Conservation (phyloP, 306 rosid genomes). For the Gynostemma pentaphyllum region DNA sequence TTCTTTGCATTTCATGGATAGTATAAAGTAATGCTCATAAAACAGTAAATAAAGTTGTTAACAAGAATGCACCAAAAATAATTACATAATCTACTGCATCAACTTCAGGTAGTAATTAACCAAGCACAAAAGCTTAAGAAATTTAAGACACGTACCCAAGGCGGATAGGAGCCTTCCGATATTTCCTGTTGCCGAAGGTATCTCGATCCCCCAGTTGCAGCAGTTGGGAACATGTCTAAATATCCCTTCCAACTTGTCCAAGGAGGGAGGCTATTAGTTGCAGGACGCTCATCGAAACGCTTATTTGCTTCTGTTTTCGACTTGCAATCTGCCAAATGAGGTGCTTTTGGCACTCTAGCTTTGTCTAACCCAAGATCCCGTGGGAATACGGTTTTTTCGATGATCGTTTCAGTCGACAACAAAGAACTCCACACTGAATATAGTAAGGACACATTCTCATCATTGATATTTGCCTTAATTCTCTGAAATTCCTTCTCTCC, state of each 20-base stretch:
- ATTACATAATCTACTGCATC: no score
- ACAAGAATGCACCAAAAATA: no score
- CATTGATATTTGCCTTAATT: slow-evolving; percentile 13
- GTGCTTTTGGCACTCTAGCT: slow-evolving; percentile 51
- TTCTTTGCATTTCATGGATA: not conserved
- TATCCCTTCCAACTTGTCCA: slow-evolving; percentile 81
- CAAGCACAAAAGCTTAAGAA: not conserved
- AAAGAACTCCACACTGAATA: slow-evolving; percentile 72
- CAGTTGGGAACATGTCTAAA: slow-evolving; percentile 28
- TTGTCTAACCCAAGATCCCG: slow-evolving; percentile 28
- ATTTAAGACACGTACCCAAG: slow-evolving; percentile 53
- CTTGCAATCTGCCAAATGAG: slow-evolving; percentile 81
- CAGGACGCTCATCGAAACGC: slow-evolving; percentile 33
- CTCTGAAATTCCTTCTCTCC: slow-evolving; percentile 18
- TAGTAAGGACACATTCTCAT: slow-evolving; percentile 35
- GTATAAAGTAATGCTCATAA: not conserved
- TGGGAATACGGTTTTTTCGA: slow-evolving; percentile 9
- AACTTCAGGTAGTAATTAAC: no score
- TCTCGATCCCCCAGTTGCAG: slow-evolving; percentile 26
- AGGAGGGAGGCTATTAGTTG: slow-evolving; percentile 41
- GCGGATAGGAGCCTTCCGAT: slow-evolving; percentile 54
- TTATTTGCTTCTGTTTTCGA: slow-evolving; percentile 28
- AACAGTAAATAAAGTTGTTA: no score
- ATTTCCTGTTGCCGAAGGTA: slow-evolving; percentile 23
- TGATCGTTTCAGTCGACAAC: slow-evolving; percentile 23